Conservation (phyloP, 495 filamentous ascomycete species). For the Gamarada debralockiae region DNA sequence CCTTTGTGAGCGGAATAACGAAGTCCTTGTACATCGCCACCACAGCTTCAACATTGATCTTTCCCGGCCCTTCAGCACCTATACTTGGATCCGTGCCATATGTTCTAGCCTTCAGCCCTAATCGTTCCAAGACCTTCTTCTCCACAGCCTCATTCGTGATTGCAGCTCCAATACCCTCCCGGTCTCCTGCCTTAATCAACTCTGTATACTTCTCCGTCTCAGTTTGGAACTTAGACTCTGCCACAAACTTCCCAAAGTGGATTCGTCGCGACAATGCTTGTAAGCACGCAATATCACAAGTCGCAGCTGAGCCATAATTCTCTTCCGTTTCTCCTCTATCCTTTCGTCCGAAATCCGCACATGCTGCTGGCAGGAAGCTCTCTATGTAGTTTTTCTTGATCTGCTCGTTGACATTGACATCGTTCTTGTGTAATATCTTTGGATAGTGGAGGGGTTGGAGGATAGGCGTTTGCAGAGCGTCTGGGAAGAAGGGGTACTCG, state of each 20-base stretch:
- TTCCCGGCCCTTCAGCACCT: constrained; percentile 39
- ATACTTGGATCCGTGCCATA: constrained; percentile 89
- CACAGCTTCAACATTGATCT: constrained; percentile 92
- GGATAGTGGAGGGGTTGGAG: constrained; percentile 89
- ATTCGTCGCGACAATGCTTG: constrained; percentile 90
- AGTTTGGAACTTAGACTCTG: constrained; percentile 92
- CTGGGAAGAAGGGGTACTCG: constrained; percentile 96
- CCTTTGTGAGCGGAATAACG: constrained; percentile 95
- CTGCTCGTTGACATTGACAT: constrained; percentile 84
- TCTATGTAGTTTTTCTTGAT: constrained; percentile 84
- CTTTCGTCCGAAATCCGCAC: constrained; percentile 62
- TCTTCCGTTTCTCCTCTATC: constrained; percentile 86
- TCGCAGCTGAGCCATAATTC: constrained; percentile 93
- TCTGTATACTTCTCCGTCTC: constrained; percentile 75
- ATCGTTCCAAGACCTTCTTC: constrained; percentile 81
- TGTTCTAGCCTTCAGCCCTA: constrained; percentile 87
- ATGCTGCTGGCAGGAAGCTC: constrained; percentile 76
- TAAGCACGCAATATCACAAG: constrained; percentile 83
- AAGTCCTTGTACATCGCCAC: constrained; percentile 93
- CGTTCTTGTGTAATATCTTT: constrained; percentile 83
- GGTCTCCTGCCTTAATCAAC: constrained; percentile 76
- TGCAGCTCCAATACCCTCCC: constrained; percentile 75
- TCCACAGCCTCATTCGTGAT: constrained; percentile 92
- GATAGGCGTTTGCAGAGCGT: constrained; percentile 73
- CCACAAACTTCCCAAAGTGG: constrained; percentile 98